Evolutionary conservation across 176 grass and related monocot genomes (phyloP), one percentile per base, ranked within the genome.

Genomic region (Triticum dicoccoides): DNA sequence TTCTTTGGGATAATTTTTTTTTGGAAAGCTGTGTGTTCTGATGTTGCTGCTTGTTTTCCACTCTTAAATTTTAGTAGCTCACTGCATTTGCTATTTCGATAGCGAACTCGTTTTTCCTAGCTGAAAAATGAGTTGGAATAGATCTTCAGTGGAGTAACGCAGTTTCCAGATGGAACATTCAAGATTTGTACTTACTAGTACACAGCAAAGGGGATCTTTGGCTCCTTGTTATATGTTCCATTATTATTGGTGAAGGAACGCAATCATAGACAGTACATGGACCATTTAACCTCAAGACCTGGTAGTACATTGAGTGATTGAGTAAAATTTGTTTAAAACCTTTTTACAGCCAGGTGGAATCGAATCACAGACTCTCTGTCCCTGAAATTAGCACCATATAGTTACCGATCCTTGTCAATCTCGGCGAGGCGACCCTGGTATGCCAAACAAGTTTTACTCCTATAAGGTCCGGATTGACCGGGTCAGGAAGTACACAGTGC

Each of bases 241-340:
- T 78, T 76, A 39, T 81, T 80, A 32, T 69, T 84, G 35, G 14
- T 38, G 0, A 87, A 61, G 47, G 56, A 51, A 56, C 34, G 25
- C 62, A 30, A 56, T 68, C 65, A 44, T 45, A 44, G 42, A 58
- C 47, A 47, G 77, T 85, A 80, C 77, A 80, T 76, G 68, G 78
- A 5, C 18, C 69, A 56, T 65, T 82, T 84, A 18, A 27, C 9
- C 12, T 66, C 37, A 79, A 84, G 68, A 76, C 37, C 21, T 52
- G 61, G 64, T 74, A 70, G 29, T 58, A 58, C 18, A 20, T 20
- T 58, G 0, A 58, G 52, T 58, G 52, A 58, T 58, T 1, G 17
- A 20, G 18, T 58, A 20, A 20, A 58, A 0, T 58, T 58, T 58
- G 17, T 58, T 58, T 58, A 3, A 20, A 56, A 56, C 52, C 79